phyloP scores from a whole-genome alignment of 495 filamentous ascomycete species.

The Endocarpon pusillum region DNA sequence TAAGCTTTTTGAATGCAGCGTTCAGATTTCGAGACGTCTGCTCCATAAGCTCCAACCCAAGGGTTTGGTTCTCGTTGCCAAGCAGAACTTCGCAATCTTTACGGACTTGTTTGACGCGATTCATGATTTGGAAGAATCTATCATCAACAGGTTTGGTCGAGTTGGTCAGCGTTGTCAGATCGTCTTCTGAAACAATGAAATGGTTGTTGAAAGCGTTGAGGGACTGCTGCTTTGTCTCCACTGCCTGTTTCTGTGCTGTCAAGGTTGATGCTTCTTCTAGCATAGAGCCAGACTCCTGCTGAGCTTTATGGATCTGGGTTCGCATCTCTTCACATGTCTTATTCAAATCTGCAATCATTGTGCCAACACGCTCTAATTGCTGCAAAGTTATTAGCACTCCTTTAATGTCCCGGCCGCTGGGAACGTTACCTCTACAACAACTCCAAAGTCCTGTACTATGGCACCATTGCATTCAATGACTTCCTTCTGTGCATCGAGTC shows the following conservation, averaged over 20 bases:
- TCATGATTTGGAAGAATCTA: conserved; percentile 65
- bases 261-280: conserved; percentile 64
- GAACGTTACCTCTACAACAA: conserved; percentile 63
- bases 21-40: conserved; percentile 75
- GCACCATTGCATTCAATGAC: conserved; percentile 87
- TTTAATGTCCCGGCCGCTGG: no score
- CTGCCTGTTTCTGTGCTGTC: conserved; percentile 53
- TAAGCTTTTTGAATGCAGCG: conserved; percentile 82
- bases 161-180: conserved; percentile 52
- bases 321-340: conserved; percentile 69
- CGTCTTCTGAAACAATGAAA: conserved; percentile 70
- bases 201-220: conserved; percentile 70
- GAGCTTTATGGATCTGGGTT: conserved; percentile 53
- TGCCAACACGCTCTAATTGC: conserved; percentile 79
- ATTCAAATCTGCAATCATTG: conserved; percentile 60
- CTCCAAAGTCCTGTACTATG: conserved; percentile 77
- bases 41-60: conserved; percentile 82
- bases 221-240: conserved; percentile 73
- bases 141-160: conserved; percentile 69
- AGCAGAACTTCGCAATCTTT: conserved; percentile 76
- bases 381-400: no score
- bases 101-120: conserved; percentile 71
- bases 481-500: conserved; percentile 78
- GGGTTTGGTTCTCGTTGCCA: conserved; percentile 72
- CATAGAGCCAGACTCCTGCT: conserved; percentile 55